A percentile compares a stretch with the other conserved stretches of the same genome.
These are phyloP conservation scores for Lactarius quietus DNA, from an alignment of 768 basidiomycete species.

Conservation along the genomic window DNA sequence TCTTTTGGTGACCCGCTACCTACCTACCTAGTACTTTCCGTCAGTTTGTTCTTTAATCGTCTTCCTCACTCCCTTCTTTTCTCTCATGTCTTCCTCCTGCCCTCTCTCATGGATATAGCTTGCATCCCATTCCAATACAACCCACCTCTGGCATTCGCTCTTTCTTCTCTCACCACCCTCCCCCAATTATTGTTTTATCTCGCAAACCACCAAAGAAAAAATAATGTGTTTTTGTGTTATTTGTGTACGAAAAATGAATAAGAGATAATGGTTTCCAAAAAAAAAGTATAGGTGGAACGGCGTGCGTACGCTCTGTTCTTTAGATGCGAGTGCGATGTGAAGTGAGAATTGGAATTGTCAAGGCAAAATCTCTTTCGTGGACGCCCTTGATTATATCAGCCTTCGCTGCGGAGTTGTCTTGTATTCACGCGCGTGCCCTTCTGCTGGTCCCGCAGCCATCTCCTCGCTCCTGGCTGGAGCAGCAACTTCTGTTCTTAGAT, in stretches of 20 bases:
- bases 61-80: background rate
- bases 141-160: too few species aligned
- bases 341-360: too few species aligned
- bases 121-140: background rate
- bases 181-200: background rate
- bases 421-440: background rate
- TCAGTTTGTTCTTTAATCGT: too few species aligned
- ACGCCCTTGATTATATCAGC: too few species aligned
- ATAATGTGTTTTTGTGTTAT: background rate
- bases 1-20: too few species aligned
- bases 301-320: too few species aligned
- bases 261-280: background rate
- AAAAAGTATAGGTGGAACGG: too few species aligned
- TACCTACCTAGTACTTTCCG: too few species aligned
- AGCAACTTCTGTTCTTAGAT: background rate
- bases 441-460: background rate
- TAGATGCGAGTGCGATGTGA: too few species aligned
- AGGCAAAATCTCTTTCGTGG: too few species aligned
- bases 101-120: background rate
- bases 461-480: background rate
- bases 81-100: background rate
- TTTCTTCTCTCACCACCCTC: background rate
- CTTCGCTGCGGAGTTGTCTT: too few species aligned
- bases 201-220: background rate
- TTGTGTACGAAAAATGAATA: background rate